Conservation (phyloP, 768 basidiomycete genomes). For the Boletus tylopilopsis region DNA sequence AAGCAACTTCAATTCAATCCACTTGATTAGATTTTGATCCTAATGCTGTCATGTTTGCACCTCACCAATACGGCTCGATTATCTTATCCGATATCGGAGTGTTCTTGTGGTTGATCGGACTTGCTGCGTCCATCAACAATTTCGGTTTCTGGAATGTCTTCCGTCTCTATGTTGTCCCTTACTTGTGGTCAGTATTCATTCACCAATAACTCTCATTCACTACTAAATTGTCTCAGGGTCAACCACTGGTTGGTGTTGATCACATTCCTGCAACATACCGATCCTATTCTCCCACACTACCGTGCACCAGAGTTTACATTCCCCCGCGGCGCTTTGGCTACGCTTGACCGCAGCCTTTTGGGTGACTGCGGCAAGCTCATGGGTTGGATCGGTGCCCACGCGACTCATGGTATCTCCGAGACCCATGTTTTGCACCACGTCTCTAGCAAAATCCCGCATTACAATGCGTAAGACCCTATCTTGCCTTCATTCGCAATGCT, state of each 20-base stretch:
- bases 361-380: constrained; percentile 76
- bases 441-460: constrained; percentile 94
- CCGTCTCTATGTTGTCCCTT: constrained; percentile 80
- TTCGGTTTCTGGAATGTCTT: constrained; percentile 72
- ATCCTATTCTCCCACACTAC: constrained; percentile 93
- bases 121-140: constrained; percentile 53
- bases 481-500: neutral
- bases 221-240: constrained; percentile 42
- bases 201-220: neutral
- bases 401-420: constrained; percentile 91
- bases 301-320: constrained; percentile 87
- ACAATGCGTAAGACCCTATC: constrained; percentile 55
- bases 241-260: constrained; percentile 96
- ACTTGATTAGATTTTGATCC: constrained; percentile 67
- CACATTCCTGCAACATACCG: constrained; percentile 98
- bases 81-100: constrained; percentile 82
- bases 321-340: constrained; percentile 88
- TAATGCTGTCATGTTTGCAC: constrained; percentile 72
- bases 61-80: constrained; percentile 74
- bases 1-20: neutral
- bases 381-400: constrained; percentile 80
- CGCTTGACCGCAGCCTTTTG: constrained; percentile 79
- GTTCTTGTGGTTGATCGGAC: constrained; percentile 59
- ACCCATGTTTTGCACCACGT: constrained; percentile 93
- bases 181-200: constrained; percentile 58